Evolutionary conservation across 2,329 filamentous ascomycete genomes (phyloP).

Genomic region (Orbilia brochopaga): DNA sequence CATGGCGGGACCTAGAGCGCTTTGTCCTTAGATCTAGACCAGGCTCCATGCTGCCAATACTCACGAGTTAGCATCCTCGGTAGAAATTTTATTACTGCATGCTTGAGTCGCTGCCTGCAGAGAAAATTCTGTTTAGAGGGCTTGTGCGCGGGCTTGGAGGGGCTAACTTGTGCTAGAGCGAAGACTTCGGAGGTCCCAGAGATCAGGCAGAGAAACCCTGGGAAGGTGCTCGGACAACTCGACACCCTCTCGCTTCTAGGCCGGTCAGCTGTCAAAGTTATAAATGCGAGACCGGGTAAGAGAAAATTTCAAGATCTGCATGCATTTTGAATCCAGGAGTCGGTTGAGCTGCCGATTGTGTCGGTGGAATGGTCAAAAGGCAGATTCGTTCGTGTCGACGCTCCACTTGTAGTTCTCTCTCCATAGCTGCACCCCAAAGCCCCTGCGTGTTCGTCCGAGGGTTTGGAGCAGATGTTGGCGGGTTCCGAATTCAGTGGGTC

Average conservation of each 20-base stretch:
- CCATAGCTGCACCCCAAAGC: no score
- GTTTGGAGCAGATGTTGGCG: background rate
- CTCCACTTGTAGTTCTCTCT: no score
- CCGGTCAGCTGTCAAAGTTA: conserved; percentile 17
- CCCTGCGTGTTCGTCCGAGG: no score
- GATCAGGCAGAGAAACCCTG: conserved; percentile 24
- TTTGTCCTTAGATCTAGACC: conserved; percentile 36
- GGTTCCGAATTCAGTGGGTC: conserved; percentile 39
- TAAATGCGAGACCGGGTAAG: background rate
- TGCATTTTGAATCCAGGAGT: background rate
- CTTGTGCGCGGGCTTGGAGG: conserved; percentile 27
- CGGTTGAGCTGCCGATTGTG: no score
- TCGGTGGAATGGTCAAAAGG: background rate
- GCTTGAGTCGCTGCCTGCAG: conserved; percentile 17
- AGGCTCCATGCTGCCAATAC: conserved; percentile 15
- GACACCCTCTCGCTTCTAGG: conserved; percentile 41
- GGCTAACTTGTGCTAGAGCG: conserved; percentile 30
- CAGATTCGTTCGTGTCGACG: background rate
- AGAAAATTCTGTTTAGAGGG: conserved; percentile 24
- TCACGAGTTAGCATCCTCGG: conserved; percentile 30
- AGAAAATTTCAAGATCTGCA: background rate
- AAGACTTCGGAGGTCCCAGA: conserved; percentile 25
- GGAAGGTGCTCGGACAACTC: conserved; percentile 47
- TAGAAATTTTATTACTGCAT: conserved; percentile 29
- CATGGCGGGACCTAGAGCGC: conserved; percentile 24